phyloP scores from a whole-genome alignment of 225 moss, liverwort and hornwort genomes.

The Straminergon stramineum region DNA sequence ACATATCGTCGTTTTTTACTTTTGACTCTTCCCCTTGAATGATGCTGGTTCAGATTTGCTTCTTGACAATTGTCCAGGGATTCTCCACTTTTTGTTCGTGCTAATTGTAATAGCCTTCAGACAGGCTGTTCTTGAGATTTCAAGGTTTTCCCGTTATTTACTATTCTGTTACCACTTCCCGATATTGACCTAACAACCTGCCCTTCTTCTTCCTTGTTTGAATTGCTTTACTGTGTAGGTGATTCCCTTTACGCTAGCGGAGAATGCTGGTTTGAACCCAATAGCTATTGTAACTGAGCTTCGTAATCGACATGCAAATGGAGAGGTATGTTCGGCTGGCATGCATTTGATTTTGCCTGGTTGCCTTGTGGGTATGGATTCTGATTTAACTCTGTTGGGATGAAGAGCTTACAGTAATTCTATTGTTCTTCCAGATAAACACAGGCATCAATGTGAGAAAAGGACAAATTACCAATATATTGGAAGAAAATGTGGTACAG shows the following conservation, averaged over 20 bases:
- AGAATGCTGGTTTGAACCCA: conserved; percentile 93
- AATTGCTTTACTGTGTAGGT: conserved; percentile 29
- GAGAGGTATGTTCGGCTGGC: conserved; percentile 54
- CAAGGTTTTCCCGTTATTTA: neutral
- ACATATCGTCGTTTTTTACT: neutral
- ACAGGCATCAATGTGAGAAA: conserved; percentile 93
- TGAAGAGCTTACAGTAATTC: neutral
- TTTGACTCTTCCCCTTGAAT: neutral
- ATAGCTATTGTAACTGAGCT: conserved; percentile 87
- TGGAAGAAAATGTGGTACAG: conserved; percentile 95
- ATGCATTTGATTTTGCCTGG: neutral
- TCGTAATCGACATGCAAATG: conserved; percentile 86
- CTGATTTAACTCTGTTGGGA: neutral
- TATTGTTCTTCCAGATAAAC: conserved; percentile 39
- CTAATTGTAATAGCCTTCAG: neutral
- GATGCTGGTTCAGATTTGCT: neutral
- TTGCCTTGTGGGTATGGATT: neutral
- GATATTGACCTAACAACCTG: neutral
- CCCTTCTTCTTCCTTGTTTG: neutral
- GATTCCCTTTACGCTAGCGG: conserved; percentile 88
- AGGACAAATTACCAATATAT: conserved; percentile 94
- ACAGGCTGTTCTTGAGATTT: neutral
- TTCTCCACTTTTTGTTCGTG: neutral
- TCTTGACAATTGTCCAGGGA: neutral
- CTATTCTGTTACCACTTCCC: neutral